phyloP scores from a whole-genome alignment of 2,329 filamentous ascomycete species.

The Nemania abortiva region DNA sequence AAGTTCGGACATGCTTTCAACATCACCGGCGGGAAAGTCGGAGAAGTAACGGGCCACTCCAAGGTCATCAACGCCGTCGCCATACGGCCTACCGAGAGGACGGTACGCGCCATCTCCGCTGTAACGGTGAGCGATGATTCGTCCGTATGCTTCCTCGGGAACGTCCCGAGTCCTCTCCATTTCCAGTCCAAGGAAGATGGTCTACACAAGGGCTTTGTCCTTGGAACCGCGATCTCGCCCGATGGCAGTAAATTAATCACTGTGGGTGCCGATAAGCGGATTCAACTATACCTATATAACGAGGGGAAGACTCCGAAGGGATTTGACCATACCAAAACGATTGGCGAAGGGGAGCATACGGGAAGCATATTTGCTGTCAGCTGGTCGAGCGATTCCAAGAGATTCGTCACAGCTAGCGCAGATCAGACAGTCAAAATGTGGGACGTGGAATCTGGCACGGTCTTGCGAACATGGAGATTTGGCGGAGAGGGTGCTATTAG shows the following conservation, averaged over 20 bases:
- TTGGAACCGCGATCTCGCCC: constrained; percentile 88
- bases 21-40: constrained; percentile 95
- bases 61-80: constrained; percentile 91
- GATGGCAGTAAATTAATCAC: constrained; percentile 86
- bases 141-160: constrained; percentile 88
- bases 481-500: constrained; percentile 79
- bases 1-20: constrained; percentile 94
- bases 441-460: constrained; percentile 85
- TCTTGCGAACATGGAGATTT: constrained; percentile 85
- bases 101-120: constrained; percentile 81
- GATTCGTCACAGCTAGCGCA: constrained; percentile 89
- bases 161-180: constrained; percentile 86
- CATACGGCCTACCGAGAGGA: constrained; percentile 76
- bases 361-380: constrained; percentile 94
- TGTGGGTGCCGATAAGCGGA: constrained; percentile 90
- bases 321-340: constrained; percentile 80
- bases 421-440: constrained; percentile 96
- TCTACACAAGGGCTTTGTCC: constrained; percentile 89
- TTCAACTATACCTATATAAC: constrained; percentile 84
- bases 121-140: constrained; percentile 93
- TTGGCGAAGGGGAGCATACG: constrained; percentile 87
- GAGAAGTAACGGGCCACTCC: constrained; percentile 92
- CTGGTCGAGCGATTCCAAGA: constrained; percentile 88
- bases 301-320: constrained; percentile 75
- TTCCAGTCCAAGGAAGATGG: constrained; percentile 86